These are phyloP conservation scores for Hypoxylon sp. DNA, from an alignment of 2,329 filamentous ascomycete genomes.

Conservation along the genomic window DNA sequence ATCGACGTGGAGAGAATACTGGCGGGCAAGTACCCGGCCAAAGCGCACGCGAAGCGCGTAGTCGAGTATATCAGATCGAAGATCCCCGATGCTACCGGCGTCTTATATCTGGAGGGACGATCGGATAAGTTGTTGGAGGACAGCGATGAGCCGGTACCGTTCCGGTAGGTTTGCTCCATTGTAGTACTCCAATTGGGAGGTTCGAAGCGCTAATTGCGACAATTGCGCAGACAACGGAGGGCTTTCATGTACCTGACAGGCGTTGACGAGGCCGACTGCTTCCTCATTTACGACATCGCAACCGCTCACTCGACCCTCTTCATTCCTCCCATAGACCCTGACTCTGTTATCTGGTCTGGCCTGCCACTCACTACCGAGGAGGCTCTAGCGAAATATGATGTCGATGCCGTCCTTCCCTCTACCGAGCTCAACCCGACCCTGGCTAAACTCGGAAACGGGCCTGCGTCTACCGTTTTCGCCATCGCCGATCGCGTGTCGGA, in stretches of 20 bases:
- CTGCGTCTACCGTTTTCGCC: slow-evolving; percentile 74
- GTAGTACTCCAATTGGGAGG: neutral
- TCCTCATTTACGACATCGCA: slow-evolving; percentile 84
- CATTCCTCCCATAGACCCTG: slow-evolving; percentile 90
- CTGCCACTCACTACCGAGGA: slow-evolving; percentile 84
- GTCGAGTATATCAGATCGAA: slow-evolving; percentile 81
- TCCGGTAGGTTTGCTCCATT: slow-evolving; percentile 69
- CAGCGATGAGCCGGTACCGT: slow-evolving; percentile 85
- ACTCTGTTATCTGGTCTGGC: slow-evolving; percentile 93
- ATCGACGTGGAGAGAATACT: slow-evolving; percentile 68
- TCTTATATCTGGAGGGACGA: slow-evolving; percentile 91
- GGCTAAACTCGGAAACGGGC: slow-evolving; percentile 63
- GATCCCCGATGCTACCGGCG: slow-evolving; percentile 74
- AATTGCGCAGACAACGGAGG: slow-evolving; percentile 78
- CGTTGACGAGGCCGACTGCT: slow-evolving; percentile 82
- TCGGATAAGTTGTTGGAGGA: slow-evolving; percentile 88
- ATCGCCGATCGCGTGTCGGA: slow-evolving; percentile 85
- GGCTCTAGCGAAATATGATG: slow-evolving; percentile 82
- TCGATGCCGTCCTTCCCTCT: slow-evolving; percentile 82
- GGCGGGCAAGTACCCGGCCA: slow-evolving; percentile 82
- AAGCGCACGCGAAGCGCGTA: slow-evolving; percentile 88
- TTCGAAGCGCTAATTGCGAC: slow-evolving; percentile 13
- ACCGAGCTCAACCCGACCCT: slow-evolving; percentile 83
- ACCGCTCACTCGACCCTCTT: slow-evolving; percentile 84
- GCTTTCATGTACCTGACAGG: slow-evolving; percentile 97